Percentiles rank a stretch among this genome's conserved stretches.
Evolutionary conservation across 164 flowering plant genomes (phyloP).

Genomic region (Nelumbo lutea): DNA sequence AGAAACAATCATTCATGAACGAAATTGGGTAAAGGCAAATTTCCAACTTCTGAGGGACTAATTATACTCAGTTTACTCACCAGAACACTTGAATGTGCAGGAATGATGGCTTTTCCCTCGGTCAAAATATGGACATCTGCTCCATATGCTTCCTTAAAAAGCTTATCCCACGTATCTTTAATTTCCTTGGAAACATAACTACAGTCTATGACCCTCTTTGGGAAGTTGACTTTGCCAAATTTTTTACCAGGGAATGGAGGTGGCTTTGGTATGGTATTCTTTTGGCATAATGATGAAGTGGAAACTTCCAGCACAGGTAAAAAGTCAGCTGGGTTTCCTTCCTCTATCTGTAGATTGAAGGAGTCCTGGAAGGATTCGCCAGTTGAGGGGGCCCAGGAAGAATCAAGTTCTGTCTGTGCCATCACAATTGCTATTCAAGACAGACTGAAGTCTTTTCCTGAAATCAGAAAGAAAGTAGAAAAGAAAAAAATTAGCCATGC

Average conservation of each 20-base stretch:
- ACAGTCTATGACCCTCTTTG: conserved; percentile 10
- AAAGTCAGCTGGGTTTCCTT: conserved; percentile 29
- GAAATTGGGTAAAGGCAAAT: not conserved
- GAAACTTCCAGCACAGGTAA: conserved; percentile 29
- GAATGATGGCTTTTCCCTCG: conserved; percentile 32
- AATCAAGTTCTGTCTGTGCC: conserved; percentile 38
- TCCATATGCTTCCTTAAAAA: conserved; percentile 55
- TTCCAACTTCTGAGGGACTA: no score
- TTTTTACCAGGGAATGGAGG: conserved; percentile 47
- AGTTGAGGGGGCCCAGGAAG: conserved; percentile 26
- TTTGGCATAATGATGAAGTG: conserved; percentile 25
- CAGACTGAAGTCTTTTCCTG: conserved; percentile 4
- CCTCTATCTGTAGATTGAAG: conserved; percentile 30
- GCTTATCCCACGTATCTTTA: conserved; percentile 53
- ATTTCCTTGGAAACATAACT: conserved; percentile 54
- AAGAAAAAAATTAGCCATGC: not conserved
- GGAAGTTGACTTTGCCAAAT: conserved; percentile 2
- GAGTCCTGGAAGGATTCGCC: conserved; percentile 32
- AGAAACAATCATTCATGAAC: not conserved
- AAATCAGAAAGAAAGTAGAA: not conserved
- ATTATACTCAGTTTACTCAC: conserved; percentile 31
- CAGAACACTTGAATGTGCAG: conserved; percentile 60
- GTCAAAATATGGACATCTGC: conserved; percentile 63
- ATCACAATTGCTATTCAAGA: conserved; percentile 16
- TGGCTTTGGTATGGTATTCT: conserved; percentile 40